Evolutionary conservation across 2,329 filamentous ascomycete genomes (phyloP), one percentile per base, ranked within the genome.

Genomic region (Diaporthe citri): DNA sequence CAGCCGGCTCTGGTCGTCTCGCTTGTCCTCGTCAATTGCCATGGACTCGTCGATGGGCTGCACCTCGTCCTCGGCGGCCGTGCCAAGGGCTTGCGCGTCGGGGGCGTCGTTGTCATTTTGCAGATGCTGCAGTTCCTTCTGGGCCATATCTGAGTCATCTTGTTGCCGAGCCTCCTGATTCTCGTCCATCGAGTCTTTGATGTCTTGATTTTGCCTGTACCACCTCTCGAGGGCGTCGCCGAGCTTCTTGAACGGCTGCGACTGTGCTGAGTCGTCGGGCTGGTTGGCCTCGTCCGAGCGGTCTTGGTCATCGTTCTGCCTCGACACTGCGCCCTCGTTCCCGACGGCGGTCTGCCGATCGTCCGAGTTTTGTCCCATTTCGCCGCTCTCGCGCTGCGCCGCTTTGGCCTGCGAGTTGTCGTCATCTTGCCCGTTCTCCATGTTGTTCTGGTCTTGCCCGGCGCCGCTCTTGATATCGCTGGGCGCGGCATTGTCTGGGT

Each of bases 141-240:
- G 89, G 13, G 90, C 88, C 88, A 95, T 93, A 76, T 97, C 92
- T n/a, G 92, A 87, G 57, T 86, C 82, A 56, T 88, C 83, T 51
- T 85, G 85, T 78, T 90, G 84, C 43, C 89, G 87, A 28, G 88
- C 84, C 17, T 88, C 86, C 62, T 91, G 88, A 28, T 92, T 85
- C 51, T 89, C 85, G 67, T 90, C 85, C 72, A 91, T 86, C 2
- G 89, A 85, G 74, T 93, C 89, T 81, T 90, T 87, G 79, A 99
- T 98, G 76, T 98, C 93, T 62, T 91, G 91, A 80, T 97, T 94
- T 80, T 95, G 94, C 75, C 94, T 91, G 83, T 98, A 96, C 95
- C 96, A 99, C 79, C 93, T 91, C 82, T 98, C 96, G 43, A 99
- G 88, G 8, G 95, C 93, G 85, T 99, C 95, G 31, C 97, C 97